phyloP scores from a whole-genome alignment of 208 protist species.

The Porcisia hertigi region DNA sequence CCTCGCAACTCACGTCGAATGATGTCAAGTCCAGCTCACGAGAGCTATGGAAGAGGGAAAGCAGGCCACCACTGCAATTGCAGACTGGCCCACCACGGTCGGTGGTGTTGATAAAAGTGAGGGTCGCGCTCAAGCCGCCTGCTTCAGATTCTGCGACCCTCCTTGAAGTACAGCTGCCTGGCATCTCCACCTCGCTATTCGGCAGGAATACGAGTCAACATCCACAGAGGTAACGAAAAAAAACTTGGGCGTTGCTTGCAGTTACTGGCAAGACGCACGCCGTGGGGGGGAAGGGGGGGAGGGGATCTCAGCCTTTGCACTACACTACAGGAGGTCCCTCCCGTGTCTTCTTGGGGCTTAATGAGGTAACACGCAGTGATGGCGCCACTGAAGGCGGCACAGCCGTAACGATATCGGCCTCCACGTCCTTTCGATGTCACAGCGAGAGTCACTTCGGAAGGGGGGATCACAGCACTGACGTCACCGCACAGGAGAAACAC shows the following conservation, averaged over 20 bases:
- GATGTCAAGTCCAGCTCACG: constrained; percentile 5
- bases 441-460: not conserved
- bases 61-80: not conserved
- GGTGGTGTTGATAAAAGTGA: not conserved
- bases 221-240: not conserved
- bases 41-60: constrained; percentile 14
- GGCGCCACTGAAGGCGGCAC: not conserved
- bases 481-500: not conserved
- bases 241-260: not conserved
- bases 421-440: not conserved
- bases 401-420: not conserved
- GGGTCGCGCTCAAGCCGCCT: not conserved
- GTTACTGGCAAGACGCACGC: not conserved
- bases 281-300: too few relatives aligned
- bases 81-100: not conserved
- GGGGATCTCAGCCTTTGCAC: not conserved
- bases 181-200: not conserved
- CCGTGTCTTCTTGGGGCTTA: not conserved
- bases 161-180: not conserved
- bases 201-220: not conserved
- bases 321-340: not conserved
- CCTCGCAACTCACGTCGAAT: constrained; percentile 1
- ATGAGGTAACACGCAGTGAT: not conserved
- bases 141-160: not conserved
- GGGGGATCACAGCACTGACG: not conserved